A percentile compares a stretch with the other conserved stretches of the same genome.
These are phyloP conservation scores for Stemphylium lycopersici DNA, from an alignment of 2,329 filamentous ascomycete genomes.

Conservation along the genomic window DNA sequence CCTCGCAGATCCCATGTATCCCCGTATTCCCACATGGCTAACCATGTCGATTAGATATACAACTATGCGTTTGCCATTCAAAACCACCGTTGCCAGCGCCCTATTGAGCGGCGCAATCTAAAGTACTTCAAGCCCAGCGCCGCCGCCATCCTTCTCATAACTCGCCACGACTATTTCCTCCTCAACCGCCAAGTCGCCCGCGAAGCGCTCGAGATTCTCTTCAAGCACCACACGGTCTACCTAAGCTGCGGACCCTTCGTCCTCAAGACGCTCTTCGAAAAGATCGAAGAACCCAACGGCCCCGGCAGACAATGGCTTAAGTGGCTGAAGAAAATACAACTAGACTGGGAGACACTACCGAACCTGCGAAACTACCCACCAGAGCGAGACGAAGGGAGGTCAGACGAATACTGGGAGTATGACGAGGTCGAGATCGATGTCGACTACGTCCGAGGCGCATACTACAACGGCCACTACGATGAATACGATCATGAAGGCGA, in stretches of 20 bases:
- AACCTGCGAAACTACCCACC: slow-evolving; percentile 42
- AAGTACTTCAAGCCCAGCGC: slow-evolving; percentile 41
- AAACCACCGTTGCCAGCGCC: slow-evolving; percentile 33
- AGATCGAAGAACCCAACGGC: slow-evolving; percentile 33
- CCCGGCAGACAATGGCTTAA: slow-evolving; percentile 37
- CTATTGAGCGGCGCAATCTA: slow-evolving; percentile 45
- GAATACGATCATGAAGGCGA: slow-evolving; percentile 44
- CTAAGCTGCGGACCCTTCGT: slow-evolving; percentile 47
- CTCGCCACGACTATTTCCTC: slow-evolving; percentile 44
- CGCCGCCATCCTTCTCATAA: slow-evolving; percentile 39
- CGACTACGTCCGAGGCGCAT: slow-evolving; percentile 36
- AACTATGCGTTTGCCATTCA: slow-evolving; percentile 32
- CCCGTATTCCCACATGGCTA: background rate
- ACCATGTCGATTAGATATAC: slow-evolving; percentile 36
- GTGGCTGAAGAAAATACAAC: slow-evolving; percentile 40
- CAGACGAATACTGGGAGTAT: slow-evolving; percentile 38
- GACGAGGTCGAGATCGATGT: slow-evolving; percentile 33
- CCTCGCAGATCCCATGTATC: background rate
- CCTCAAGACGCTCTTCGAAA: slow-evolving; percentile 36
- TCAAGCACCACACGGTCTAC: slow-evolving; percentile 43
- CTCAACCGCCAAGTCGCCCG: slow-evolving; percentile 43
- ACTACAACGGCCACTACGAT: slow-evolving; percentile 37
- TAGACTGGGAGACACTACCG: slow-evolving; percentile 47
- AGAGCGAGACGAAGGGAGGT: slow-evolving; percentile 26
- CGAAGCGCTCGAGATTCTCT: slow-evolving; percentile 44